A percentile compares a stretch with the other conserved stretches of the same genome.
These are phyloP conservation scores for Diplodia sapinea DNA, from an alignment of 2,329 filamentous ascomycete genomes.

Conservation along the genomic window DNA sequence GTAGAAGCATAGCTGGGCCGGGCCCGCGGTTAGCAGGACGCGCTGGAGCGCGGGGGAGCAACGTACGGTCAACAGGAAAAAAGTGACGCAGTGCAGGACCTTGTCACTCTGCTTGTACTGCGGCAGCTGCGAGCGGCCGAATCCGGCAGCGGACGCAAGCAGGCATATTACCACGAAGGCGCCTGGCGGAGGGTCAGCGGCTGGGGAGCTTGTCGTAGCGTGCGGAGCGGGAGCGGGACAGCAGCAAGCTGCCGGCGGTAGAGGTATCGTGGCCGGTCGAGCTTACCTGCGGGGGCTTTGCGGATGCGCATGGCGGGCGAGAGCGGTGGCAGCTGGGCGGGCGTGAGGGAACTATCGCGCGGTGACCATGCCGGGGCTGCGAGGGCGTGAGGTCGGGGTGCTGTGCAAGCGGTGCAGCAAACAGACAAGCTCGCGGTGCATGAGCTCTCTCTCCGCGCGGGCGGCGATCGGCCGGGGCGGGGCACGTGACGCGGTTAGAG, in stretches of 20 bases:
- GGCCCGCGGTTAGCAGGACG: not conserved
- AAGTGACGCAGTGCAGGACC: slow-evolving; percentile 81
- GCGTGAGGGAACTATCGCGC: slow-evolving; percentile 10
- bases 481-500: slow-evolving; percentile 12
- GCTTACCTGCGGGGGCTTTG: slow-evolving; percentile 83
- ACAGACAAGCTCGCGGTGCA: slow-evolving; percentile 4
- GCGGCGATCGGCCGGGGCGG: slow-evolving; percentile 11
- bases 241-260: not conserved
- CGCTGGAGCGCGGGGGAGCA: not conserved
- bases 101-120: slow-evolving; percentile 80
- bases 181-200: slow-evolving; percentile 39
- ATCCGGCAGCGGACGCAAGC: slow-evolving; percentile 73
- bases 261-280: slow-evolving; percentile 19
- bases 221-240: not conserved
- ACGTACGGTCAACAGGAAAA: slow-evolving; percentile 81
- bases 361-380: slow-evolving; percentile 21
- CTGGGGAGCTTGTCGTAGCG: not conserved
- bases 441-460: slow-evolving; percentile 11
- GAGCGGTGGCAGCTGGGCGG: not conserved
- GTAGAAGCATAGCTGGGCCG: slow-evolving; percentile 72
- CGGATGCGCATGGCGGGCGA: slow-evolving; percentile 74
- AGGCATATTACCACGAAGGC: slow-evolving; percentile 65
- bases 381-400: not conserved
- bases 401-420: not conserved
- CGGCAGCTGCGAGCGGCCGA: slow-evolving; percentile 63